Percentiles rank a stretch among this genome's conserved stretches.
These are phyloP conservation scores for Pestalotiopsis sp. DNA, from an alignment of 2,329 filamentous ascomycete genomes.

Conservation along the genomic window DNA sequence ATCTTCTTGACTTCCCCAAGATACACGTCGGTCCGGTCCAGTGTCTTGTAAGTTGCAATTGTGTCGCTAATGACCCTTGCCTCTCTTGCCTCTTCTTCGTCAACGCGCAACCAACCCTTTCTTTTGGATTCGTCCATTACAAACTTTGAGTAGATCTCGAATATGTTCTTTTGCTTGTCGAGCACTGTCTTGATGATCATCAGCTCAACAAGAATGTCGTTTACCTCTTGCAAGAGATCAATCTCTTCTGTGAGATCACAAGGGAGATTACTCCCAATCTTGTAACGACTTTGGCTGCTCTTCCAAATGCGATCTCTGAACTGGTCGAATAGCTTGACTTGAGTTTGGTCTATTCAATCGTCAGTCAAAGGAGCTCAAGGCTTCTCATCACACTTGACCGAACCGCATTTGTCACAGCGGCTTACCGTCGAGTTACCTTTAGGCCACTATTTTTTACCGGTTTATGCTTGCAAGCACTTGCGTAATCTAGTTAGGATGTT, in stretches of 20 bases:
- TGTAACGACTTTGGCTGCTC: background rate
- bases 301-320: background rate
- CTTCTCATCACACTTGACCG: background rate
- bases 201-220: background rate
- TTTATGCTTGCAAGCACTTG: too few relatives aligned
- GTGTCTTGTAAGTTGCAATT: background rate
- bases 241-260: background rate
- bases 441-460: too few relatives aligned
- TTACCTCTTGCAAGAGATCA: background rate
- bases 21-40: background rate
- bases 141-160: background rate
- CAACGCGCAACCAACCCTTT: too few relatives aligned
- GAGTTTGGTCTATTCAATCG: background rate
- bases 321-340: background rate
- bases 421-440: too few relatives aligned
- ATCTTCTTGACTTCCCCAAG: background rate
- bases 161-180: background rate
- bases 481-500: too few relatives aligned
- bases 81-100: background rate
- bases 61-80: background rate
- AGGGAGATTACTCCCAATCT: background rate
- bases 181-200: background rate
- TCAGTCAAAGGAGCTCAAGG: background rate
- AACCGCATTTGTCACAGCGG: background rate
- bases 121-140: background rate